phyloP scores from a whole-genome alignment of 2,329 filamentous ascomycete species.

The Sporothrix phasma region DNA sequence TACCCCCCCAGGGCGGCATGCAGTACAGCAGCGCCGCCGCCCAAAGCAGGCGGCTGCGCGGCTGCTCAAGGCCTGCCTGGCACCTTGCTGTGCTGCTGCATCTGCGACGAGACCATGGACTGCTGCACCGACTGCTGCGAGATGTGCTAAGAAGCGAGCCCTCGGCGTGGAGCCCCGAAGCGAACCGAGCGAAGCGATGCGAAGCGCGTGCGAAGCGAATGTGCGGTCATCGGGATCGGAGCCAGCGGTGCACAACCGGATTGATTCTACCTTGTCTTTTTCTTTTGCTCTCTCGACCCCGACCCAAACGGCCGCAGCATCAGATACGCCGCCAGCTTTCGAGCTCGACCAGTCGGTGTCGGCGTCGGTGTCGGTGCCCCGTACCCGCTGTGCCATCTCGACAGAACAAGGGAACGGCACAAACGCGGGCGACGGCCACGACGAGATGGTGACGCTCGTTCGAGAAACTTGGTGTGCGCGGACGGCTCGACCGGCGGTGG shows the following conservation, averaged over 20 bases:
- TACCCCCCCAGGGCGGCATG: slow-evolving; percentile 35
- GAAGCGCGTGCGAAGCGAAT: not conserved
- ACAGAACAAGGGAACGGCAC: not conserved
- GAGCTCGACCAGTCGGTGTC: too few relatives aligned
- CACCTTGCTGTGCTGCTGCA: slow-evolving; percentile 41
- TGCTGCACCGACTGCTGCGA: slow-evolving; percentile 39
- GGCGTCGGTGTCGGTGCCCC: not conserved
- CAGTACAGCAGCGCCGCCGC: slow-evolving; percentile 37
- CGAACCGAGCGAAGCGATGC: not conserved
- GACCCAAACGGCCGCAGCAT: not conserved
- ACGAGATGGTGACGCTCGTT: too few relatives aligned
- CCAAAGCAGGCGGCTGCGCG: slow-evolving; percentile 27
- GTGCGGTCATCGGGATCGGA: not conserved
- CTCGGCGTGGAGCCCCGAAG: too few relatives aligned
- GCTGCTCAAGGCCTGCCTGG: slow-evolving; percentile 31
- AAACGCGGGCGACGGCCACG: not conserved
- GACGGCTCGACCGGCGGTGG: not conserved
- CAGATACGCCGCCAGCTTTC: not conserved
- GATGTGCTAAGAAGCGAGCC: slow-evolving; percentile 29
- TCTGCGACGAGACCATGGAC: slow-evolving; percentile 41
- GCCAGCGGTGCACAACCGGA: not conserved
- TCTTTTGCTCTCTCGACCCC: not conserved
- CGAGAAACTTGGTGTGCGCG: too few relatives aligned
- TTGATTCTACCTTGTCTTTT: not conserved
- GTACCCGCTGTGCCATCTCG: not conserved